Percentiles rank a stretch among this genome's conserved stretches.
Evolutionary conservation across 768 basidiomycete species (phyloP).

Genomic region (Leccinum arenicola): DNA sequence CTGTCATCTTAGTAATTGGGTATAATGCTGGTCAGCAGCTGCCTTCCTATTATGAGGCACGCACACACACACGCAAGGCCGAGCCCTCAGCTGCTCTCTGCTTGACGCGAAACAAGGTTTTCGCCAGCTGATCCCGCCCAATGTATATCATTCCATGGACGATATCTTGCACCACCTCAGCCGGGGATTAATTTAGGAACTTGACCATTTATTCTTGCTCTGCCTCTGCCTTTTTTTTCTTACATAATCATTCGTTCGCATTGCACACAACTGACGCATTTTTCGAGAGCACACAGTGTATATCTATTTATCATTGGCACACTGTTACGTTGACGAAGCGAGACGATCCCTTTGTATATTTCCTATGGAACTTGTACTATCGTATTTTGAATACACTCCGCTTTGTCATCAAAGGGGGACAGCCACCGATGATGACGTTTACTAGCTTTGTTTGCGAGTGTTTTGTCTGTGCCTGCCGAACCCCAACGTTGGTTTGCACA

Average conservation of each 20-base stretch:
- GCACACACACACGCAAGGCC: constrained; percentile 1
- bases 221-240: neutral
- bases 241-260: constrained; percentile 12
- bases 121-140: constrained; percentile 12
- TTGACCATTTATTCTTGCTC: constrained; percentile 4
- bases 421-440: neutral
- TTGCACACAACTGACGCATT: constrained; percentile 17
- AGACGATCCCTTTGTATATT: constrained; percentile 13
- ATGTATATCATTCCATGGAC: constrained; percentile 21
- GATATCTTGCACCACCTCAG: constrained; percentile 15
- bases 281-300: constrained; percentile 16
- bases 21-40: constrained; percentile 13
- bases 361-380: constrained; percentile 22
- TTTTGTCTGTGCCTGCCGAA: constrained; percentile 27
- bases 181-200: constrained; percentile 20
- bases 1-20: constrained; percentile 25
- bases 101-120: constrained; percentile 11
- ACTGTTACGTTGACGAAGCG: constrained; percentile 4
- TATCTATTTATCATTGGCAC: constrained; percentile 15
- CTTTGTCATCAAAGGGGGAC: neutral
- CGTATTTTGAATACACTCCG: constrained; percentile 5
- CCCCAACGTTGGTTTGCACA: constrained; percentile 24
- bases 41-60: constrained; percentile 7
- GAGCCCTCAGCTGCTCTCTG: neutral
- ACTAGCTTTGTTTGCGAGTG: constrained; percentile 17